These are phyloP conservation scores for Cornus kousa DNA, from an alignment of 148 eudicot genomes.

Conservation along the genomic window DNA sequence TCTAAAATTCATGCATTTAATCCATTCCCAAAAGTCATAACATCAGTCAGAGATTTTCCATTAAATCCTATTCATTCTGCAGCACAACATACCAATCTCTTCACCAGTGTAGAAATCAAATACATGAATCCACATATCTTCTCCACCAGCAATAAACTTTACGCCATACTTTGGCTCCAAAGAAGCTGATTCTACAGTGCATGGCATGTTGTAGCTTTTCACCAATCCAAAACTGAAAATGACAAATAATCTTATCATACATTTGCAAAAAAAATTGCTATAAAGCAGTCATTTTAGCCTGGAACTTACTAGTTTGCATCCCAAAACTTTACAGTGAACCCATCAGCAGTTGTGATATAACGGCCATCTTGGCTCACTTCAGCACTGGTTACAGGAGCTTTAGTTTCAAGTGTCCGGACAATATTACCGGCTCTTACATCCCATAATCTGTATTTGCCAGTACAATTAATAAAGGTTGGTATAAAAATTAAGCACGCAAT, in stretches of 20 bases:
- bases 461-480: neutral
- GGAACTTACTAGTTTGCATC: constrained; percentile 77
- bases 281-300: neutral
- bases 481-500: neutral
- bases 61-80: neutral
- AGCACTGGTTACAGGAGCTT: constrained; percentile 73
- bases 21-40: neutral
- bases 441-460: constrained; percentile 52
- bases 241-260: neutral
- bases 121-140: constrained; percentile 84
- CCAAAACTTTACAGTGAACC: constrained; percentile 81
- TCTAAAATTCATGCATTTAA: neutral
- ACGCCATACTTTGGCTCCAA: constrained; percentile 77
- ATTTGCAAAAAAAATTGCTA: neutral
- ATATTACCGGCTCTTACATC: constrained; percentile 77
- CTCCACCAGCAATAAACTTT: constrained; percentile 82
- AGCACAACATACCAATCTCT: constrained; percentile 49
- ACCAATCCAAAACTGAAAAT: constrained; percentile 74
- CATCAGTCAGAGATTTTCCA: neutral
- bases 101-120: constrained; percentile 81
- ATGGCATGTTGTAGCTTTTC: constrained; percentile 79
- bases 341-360: constrained; percentile 83
- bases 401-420: constrained; percentile 75
- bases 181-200: constrained; percentile 77
- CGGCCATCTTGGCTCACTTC: constrained; percentile 92